Base-by-base conservation (phyloP, 768 basidiomycete genomes). In the Rhodocollybia butyracea region DNA sequence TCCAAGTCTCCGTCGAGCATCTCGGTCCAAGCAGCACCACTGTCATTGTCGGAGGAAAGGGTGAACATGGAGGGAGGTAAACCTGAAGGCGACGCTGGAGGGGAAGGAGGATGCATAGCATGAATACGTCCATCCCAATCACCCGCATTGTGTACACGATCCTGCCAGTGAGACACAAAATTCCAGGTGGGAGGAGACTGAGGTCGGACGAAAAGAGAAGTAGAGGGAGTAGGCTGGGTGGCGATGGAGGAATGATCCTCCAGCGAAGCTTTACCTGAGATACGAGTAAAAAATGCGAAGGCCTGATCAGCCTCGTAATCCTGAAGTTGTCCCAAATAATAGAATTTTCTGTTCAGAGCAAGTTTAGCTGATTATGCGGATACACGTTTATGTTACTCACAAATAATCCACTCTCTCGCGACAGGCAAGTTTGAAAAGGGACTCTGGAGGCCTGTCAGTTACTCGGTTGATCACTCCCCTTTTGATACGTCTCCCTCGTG, bases 111-210 rank as follows among this genome's bases (percentile, higher is more conserved):
- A 30, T 53, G 51, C 51, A 53, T 53, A 42, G 27, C 39, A 10
- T 53, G 27, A 11, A 53, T 34, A 11, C 30, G 26, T 15, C 51
- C 51, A 53, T 53, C 51, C 51, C 51, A 53, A 21, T 41, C 51
- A 42, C 51, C 51, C 10, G 51, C 38, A 41, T 53, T n/a, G 5
- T 41, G 51, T 17, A 40, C 26, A 22, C 51, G 38, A 30, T 40
- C 39, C 27, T 53, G 26, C 51, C 51, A 53, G 31, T 53, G 51
- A 17, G 21, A 15, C 26, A 5, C 27, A 13, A 39, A 15, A 19
- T 40, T 26, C 51, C 51, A 53, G 15, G 51, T 53, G 7, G 51
- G 51, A 11, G 51, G 51, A 11, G 51, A 53, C 48, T 50, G 48
- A 24, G 48, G 48, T 13, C 48, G 48, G 10, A 34, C 21, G 11